These are phyloP conservation scores for Boletus edulis DNA, from an alignment of 768 basidiomycete genomes.

Conservation along the genomic window DNA sequence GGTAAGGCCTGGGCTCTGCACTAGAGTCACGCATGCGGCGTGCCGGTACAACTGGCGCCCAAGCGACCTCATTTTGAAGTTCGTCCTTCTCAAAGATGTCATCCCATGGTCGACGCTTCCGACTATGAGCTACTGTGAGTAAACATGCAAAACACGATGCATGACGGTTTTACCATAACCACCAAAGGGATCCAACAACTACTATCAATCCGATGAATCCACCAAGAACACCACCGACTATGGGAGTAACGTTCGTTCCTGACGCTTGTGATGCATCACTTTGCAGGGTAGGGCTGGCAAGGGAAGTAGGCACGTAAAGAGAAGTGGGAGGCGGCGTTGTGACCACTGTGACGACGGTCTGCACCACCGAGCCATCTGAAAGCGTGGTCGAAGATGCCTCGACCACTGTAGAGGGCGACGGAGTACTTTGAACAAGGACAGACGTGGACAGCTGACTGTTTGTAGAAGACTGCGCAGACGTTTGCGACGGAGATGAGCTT, in stretches of 20 bases:
- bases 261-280: conserved; percentile 14
- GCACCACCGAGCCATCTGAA: conserved; percentile 39
- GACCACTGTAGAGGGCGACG: conserved; percentile 31
- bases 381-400: conserved; percentile 36
- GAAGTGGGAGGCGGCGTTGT: conserved; percentile 34
- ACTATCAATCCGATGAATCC: conserved; percentile 51
- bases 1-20: conserved; percentile 54
- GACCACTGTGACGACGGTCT: conserved; percentile 35
- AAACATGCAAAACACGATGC: conserved; percentile 2
- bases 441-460: conserved; percentile 19
- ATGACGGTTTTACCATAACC: conserved; percentile 41
- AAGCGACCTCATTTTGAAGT: conserved; percentile 21
- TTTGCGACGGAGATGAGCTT: conserved; percentile 8
- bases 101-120: conserved; percentile 46
- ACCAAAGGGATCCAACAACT: conserved; percentile 47
- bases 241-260: conserved; percentile 39
- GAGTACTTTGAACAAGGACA: conserved; percentile 29
- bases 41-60: conserved; percentile 15
- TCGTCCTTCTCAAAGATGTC: conserved; percentile 50
- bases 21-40: conserved; percentile 23
- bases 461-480: conserved; percentile 5
- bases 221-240: conserved; percentile 54
- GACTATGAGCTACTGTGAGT: conserved; percentile 31
- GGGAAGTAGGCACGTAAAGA: conserved; percentile 24
- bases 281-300: conserved; percentile 16